These are phyloP conservation scores for Cornus kousa DNA, from an alignment of 148 eudicot species.

Conservation along the genomic window DNA sequence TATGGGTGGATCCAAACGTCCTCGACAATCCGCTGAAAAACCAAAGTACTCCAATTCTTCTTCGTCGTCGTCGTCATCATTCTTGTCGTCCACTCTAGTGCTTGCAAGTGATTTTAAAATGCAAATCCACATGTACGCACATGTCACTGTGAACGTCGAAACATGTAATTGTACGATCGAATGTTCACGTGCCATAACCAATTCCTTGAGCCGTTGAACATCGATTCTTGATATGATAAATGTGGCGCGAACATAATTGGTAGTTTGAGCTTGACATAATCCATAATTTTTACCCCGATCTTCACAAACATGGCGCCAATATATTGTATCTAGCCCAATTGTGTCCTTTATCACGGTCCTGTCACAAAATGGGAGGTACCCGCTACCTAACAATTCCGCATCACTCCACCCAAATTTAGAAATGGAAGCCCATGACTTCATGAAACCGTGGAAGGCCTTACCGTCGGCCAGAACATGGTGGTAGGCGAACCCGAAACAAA, in stretches of 20 bases:
- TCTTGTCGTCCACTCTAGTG: background rate
- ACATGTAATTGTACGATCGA: background rate
- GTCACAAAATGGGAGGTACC: conserved; percentile 14
- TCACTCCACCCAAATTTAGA: conserved; percentile 8
- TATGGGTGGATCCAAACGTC: conserved; percentile 18
- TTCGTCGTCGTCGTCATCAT: background rate
- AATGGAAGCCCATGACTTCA: conserved; percentile 20
- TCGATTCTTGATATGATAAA: background rate
- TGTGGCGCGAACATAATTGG: conserved; percentile 24
- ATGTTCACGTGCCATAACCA: background rate
- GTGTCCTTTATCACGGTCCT: conserved; percentile 4
- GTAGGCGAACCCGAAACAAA: conserved; percentile 14
- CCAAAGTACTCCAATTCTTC: background rate
- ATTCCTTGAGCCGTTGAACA: conserved; percentile 16
- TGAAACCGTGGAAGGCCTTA: no score
- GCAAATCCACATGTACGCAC: conserved; percentile 26
- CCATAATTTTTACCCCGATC: background rate
- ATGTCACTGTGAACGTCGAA: conserved; percentile 13
- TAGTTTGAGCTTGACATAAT: background rate
- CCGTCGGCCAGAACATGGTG: no score
- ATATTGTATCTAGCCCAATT: conserved; percentile 1
- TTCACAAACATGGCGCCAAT: background rate
- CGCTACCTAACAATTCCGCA: background rate
- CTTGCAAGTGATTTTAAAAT: conserved; percentile 9
- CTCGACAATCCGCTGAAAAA: conserved; percentile 14